Conservation (phyloP, 768 basidiomycete species). For the Tephrocybe rancida region DNA sequence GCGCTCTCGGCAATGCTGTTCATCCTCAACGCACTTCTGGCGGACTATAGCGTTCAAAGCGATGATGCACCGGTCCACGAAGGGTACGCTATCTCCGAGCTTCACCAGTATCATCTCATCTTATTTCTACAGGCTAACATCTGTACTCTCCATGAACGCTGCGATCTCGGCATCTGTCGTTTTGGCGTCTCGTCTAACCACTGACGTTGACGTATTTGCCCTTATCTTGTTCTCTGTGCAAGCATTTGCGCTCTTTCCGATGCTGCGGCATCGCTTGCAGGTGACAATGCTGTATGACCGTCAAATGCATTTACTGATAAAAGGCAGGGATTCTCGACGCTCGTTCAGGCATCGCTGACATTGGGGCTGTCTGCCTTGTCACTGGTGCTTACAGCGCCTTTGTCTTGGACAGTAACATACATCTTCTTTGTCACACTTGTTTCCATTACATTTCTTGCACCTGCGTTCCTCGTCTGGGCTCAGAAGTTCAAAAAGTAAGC, state of each 20-base stretch:
- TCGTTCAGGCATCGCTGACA: conserved; percentile 57
- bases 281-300: conserved; percentile 33
- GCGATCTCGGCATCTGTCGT: conserved; percentile 93
- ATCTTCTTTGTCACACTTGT: conserved; percentile 52
- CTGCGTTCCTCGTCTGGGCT: conserved; percentile 79
- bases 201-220: conserved; percentile 86
- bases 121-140: conserved; percentile 58
- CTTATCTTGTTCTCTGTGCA: conserved; percentile 85
- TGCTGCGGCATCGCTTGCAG: conserved; percentile 74
- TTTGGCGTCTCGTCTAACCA: conserved; percentile 83
- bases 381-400: conserved; percentile 48
- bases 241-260: conserved; percentile 82
- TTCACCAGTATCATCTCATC: conserved; percentile 21
- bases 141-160: conserved; percentile 87
- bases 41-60: conserved; percentile 71
- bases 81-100: conserved; percentile 43
- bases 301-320: conserved; percentile 5
- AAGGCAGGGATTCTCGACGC: conserved; percentile 46
- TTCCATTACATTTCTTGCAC: conserved; percentile 72
- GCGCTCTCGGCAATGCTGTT: conserved; percentile 88
- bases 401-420: conserved; percentile 58
- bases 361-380: conserved; percentile 49
- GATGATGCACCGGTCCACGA: conserved; percentile 51
- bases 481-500: conserved; percentile 87
- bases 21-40: conserved; percentile 77